These are phyloP conservation scores for Hyphopichia pseudoburtonii DNA, from an alignment of 1,139 yeast genomes.

Conservation along the genomic window DNA sequence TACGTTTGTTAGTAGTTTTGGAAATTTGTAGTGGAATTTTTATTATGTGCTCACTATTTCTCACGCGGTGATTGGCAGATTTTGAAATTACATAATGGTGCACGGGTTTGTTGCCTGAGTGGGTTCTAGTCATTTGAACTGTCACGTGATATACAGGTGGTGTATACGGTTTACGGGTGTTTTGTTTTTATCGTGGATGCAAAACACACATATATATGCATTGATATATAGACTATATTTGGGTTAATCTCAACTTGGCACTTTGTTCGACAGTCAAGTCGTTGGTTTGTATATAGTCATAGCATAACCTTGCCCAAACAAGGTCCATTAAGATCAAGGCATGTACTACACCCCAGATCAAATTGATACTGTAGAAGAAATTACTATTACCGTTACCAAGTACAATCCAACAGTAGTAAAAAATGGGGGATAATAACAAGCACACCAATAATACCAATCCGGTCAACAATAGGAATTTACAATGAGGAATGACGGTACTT, in stretches of 20 bases:
- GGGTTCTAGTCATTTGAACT: constrained; percentile 11
- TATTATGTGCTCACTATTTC: constrained; percentile 7
- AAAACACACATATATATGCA: neutral
- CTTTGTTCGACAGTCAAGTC: constrained; percentile 18
- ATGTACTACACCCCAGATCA: constrained; percentile 75
- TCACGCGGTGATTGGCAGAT: constrained; percentile 19
- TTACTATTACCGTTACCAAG: constrained; percentile 94
- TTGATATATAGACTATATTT: constrained; percentile 20
- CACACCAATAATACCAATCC: constrained; percentile 40
- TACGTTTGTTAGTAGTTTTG: constrained; percentile 3
- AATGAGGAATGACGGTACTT: constrained; percentile 37
- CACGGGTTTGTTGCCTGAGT: neutral
- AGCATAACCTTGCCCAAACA: constrained; percentile 75
- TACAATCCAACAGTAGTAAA: constrained; percentile 92
- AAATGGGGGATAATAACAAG: constrained; percentile 71
- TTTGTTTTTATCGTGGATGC: neutral
- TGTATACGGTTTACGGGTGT: neutral
- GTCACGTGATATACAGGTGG: neutral
- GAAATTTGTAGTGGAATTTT: too few relatives aligned
- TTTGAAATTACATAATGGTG: too few relatives aligned
- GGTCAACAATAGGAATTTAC: constrained; percentile 33
- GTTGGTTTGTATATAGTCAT: constrained; percentile 61
- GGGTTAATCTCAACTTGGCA: constrained; percentile 37
- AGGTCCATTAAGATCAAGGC: constrained; percentile 72
- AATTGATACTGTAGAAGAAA: constrained; percentile 90